Evolutionary conservation across 352 stramenopile genomes (phyloP).

Genomic region (Aphanomyces invadans): DNA sequence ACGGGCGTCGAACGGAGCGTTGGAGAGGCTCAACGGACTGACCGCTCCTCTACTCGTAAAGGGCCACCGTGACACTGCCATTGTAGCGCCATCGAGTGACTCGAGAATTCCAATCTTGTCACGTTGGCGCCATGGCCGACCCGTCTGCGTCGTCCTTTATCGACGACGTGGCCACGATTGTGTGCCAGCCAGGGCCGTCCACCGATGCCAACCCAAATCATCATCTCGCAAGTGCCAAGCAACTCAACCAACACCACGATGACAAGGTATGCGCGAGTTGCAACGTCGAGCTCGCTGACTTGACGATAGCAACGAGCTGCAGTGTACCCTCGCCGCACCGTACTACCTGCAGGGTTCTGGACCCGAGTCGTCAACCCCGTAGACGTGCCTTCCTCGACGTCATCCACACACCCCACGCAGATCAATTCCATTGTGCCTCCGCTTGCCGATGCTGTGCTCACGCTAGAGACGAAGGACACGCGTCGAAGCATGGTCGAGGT

Average conservation of each 20-base stretch:
- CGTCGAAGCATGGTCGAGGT: background rate
- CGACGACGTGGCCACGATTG: background rate
- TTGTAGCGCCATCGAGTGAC: too few species aligned
- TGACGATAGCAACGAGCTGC: background rate
- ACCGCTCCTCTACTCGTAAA: background rate
- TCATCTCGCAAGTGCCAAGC: background rate
- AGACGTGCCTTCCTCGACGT: background rate
- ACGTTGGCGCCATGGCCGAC: too few species aligned
- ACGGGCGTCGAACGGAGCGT: too few species aligned
- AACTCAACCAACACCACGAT: background rate
- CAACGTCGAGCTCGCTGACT: too few species aligned
- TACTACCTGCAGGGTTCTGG: conserved; percentile 8
- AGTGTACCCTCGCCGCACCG: background rate
- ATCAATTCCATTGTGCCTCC: background rate
- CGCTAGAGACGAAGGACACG: background rate
- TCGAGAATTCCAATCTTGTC: too few species aligned
- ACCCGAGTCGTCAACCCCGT: background rate
- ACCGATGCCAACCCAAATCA: background rate
- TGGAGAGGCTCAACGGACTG: background rate
- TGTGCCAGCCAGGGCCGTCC: background rate
- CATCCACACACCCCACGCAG: background rate
- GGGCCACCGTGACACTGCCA: background rate
- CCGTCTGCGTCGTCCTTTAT: background rate
- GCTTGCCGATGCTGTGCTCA: background rate
- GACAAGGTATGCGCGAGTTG: background rate